A percentile compares a stretch with the other conserved stretches of the same genome.
These are phyloP conservation scores for Ambrosiella xylebori DNA, from an alignment of 2,329 filamentous ascomycete genomes.

Conservation along the genomic window DNA sequence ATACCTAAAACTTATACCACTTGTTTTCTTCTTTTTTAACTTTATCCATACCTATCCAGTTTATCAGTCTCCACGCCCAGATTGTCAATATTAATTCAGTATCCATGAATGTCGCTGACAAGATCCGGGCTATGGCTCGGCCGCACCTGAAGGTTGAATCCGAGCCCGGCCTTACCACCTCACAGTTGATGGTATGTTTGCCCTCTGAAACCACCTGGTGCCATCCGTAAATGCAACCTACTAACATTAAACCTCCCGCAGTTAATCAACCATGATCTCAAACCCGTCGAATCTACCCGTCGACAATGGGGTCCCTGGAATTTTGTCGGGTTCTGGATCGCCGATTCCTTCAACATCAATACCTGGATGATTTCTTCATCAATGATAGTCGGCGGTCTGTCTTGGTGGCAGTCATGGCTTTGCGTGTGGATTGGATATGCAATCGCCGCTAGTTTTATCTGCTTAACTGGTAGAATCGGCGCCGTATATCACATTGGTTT, in stretches of 20 bases:
- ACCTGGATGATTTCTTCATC: slow-evolving; percentile 87
- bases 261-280: slow-evolving; percentile 71
- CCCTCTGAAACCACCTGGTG: not conserved
- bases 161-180: slow-evolving; percentile 59
- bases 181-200: slow-evolving; percentile 54
- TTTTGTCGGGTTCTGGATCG: slow-evolving; percentile 77
- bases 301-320: slow-evolving; percentile 78
- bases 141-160: slow-evolving; percentile 53
- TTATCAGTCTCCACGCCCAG: not conserved
- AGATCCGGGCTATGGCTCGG: slow-evolving; percentile 21
- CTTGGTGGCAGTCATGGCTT: slow-evolving; percentile 87
- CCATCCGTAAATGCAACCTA: not conserved
- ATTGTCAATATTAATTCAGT: too few species aligned
- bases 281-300: slow-evolving; percentile 60
- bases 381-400: slow-evolving; percentile 60
- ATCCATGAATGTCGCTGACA: not conserved
- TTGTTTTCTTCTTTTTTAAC: not conserved
- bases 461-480: slow-evolving; percentile 64
- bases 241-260: slow-evolving; percentile 17
- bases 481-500: slow-evolving; percentile 81
- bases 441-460: slow-evolving; percentile 59
- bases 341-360: slow-evolving; percentile 76
- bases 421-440: slow-evolving; percentile 77
- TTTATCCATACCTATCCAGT: not conserved
- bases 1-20: too few species aligned